Conservation (phyloP, 768 basidiomycete species). For the Lactifluus hygrophoroides region DNA sequence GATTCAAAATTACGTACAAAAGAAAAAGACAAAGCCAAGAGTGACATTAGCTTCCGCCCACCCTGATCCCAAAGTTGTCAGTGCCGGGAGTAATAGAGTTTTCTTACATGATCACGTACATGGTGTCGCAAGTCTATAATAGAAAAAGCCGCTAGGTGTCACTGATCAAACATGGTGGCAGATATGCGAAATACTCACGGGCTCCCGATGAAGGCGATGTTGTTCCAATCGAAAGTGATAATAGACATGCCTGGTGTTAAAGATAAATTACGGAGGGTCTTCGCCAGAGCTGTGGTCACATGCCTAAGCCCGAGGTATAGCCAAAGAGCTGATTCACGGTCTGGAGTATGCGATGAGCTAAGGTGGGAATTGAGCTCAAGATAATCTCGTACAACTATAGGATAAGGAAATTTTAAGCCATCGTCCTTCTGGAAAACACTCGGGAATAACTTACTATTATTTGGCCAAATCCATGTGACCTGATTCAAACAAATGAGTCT, state of each 20-base stretch:
- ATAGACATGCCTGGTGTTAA: conserved; percentile 45
- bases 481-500: background rate
- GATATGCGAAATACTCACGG: conserved; percentile 10
- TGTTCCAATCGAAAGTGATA: conserved; percentile 78
- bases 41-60: conserved; percentile 74
- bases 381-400: conserved; percentile 17
- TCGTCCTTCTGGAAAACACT: background rate
- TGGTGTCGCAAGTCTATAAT: conserved; percentile 50
- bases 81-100: background rate
- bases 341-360: conserved; percentile 6
- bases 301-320: conserved; percentile 27
- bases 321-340: conserved; percentile 47
- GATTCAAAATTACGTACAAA: conserved; percentile 26
- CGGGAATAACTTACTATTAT: conserved; percentile 12
- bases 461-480: conserved; percentile 22
- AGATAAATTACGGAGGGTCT: background rate
- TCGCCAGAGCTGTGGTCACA: background rate
- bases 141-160: background rate
- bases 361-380: background rate
- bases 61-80: conserved; percentile 24
- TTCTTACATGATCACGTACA: conserved; percentile 30
- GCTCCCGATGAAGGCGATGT: conserved; percentile 21
- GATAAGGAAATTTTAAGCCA: background rate
- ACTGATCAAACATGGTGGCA: background rate
- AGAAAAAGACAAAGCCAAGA: conserved; percentile 38